A percentile compares a stretch with the other conserved stretches of the same genome.
phyloP scores from a whole-genome alignment of 2,329 filamentous ascomycete species.

The Alternaria arborescens region DNA sequence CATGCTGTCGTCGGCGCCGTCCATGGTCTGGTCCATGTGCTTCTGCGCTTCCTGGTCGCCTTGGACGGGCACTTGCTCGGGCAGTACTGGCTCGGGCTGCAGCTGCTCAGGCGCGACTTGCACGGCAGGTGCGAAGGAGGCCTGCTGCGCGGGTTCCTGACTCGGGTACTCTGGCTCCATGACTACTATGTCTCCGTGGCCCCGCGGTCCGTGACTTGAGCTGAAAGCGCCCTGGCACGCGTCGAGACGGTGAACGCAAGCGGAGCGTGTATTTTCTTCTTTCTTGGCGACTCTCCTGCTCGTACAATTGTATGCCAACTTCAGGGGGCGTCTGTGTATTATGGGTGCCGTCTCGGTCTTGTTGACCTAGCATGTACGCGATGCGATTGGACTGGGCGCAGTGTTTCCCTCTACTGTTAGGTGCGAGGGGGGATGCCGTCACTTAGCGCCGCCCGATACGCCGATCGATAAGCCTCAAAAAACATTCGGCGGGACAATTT shows the following conservation, averaged over 20 bases:
- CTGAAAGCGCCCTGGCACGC: slow-evolving; percentile 35
- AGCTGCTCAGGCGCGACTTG: slow-evolving; percentile 33
- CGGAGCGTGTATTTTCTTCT: slow-evolving; percentile 2
- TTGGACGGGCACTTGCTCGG: slow-evolving; percentile 16
- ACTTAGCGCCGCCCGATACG: slow-evolving; percentile 8
- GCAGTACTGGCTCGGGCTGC: slow-evolving; percentile 29
- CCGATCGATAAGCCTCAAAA: slow-evolving; percentile 29
- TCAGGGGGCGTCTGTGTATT: background rate
- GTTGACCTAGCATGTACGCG: slow-evolving; percentile 28
- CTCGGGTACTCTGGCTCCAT: slow-evolving; percentile 14
- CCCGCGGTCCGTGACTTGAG: slow-evolving; percentile 30
- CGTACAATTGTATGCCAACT: background rate
- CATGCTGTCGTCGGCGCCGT: slow-evolving; percentile 56
- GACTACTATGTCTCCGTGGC: slow-evolving; percentile 17
- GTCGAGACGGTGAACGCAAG: slow-evolving; percentile 26
- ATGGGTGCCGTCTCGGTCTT: slow-evolving; percentile 13
- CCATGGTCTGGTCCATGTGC: slow-evolving; percentile 48
- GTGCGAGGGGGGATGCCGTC: slow-evolving; percentile 12
- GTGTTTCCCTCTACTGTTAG: slow-evolving; percentile 7
- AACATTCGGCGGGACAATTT: slow-evolving; percentile 24
- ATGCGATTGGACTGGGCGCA: slow-evolving; percentile 20
- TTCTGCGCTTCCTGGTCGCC: slow-evolving; percentile 37
- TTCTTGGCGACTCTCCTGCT: background rate
- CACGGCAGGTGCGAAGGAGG: slow-evolving; percentile 20
- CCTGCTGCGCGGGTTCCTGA: slow-evolving; percentile 21